A percentile compares a stretch with the other conserved stretches of the same genome.
phyloP scores from a whole-genome alignment of 208 protist genomes.

The Wallacemonas sp. region DNA sequence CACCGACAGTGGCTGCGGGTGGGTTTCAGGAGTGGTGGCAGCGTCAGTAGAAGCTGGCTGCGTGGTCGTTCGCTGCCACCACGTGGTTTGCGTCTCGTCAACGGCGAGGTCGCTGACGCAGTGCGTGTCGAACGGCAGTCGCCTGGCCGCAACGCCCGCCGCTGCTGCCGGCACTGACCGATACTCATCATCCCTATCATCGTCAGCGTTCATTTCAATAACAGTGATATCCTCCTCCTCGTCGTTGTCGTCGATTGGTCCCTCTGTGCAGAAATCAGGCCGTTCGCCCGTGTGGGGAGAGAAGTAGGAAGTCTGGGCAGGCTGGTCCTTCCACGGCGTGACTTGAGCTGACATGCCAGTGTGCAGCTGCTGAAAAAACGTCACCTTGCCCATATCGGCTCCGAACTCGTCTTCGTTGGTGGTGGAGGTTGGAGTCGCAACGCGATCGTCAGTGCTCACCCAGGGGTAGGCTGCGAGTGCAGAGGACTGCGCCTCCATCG shows the following conservation, averaged over 20 bases:
- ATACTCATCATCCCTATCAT: neutral
- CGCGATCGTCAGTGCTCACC: neutral
- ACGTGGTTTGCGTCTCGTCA: constrained; percentile 16
- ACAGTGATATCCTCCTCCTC: constrained; percentile 14
- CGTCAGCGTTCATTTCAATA: constrained; percentile 16
- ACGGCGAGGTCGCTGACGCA: constrained; percentile 3
- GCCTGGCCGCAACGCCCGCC: neutral
- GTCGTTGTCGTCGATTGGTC: too few relatives aligned
- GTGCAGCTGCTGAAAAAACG: too few relatives aligned
- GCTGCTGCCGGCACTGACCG: neutral
- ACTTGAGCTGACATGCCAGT: too few relatives aligned
- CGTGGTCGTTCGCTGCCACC: neutral
- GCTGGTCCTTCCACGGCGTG: constrained; percentile 4
- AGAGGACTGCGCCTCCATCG: neutral
- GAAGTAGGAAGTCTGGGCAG: neutral
- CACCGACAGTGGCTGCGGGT: neutral
- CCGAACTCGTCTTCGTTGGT: neutral
- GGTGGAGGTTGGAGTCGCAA: neutral
- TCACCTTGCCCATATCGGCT: too few relatives aligned
- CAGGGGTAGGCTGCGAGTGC: constrained; percentile 7
- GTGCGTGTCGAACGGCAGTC: constrained; percentile 1
- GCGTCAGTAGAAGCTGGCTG: neutral
- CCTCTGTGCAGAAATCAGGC: neutral
- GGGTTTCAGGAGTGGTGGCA: too few relatives aligned
- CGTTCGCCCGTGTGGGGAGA: neutral